These are phyloP conservation scores for Moesziomyces globuligerus DNA, from an alignment of 1,284 basidiomycete species.

Conservation along the genomic window DNA sequence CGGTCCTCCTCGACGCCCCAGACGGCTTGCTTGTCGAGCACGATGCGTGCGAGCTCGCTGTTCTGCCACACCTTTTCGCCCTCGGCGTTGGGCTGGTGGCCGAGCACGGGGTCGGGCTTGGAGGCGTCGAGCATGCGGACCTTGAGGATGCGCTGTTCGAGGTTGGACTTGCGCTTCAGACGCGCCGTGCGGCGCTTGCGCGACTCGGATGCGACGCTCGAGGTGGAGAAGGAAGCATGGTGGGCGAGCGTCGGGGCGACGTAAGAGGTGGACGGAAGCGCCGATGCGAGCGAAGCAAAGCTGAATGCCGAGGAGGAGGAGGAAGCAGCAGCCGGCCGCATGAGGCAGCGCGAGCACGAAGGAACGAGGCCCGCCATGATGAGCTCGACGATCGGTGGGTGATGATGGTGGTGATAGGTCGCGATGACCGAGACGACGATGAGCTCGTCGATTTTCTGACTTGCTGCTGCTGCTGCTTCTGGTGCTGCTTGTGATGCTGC, in stretches of 20 bases:
- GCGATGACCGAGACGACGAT: constrained; percentile 7
- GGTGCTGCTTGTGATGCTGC: constrained; percentile 5
- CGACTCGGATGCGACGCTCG: constrained; percentile 40
- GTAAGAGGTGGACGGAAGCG: constrained; percentile 35
- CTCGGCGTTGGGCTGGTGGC: constrained; percentile 71
- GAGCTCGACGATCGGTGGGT: neutral
- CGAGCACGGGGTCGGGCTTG: constrained; percentile 77
- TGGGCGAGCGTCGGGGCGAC: constrained; percentile 9
- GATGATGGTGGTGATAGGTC: constrained; percentile 1
- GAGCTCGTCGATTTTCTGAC: constrained; percentile 1
- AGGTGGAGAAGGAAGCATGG: constrained; percentile 39
- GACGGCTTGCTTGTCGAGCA: constrained; percentile 59
- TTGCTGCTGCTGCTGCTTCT: too few species aligned
- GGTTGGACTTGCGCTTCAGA: constrained; percentile 64
- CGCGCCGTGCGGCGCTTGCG: constrained; percentile 52
- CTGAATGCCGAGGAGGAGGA: constrained; percentile 14
- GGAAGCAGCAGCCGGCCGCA: neutral
- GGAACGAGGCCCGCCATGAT: constrained; percentile 28
- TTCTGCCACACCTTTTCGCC: constrained; percentile 57
- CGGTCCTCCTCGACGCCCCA: constrained; percentile 64
- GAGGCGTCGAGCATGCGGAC: constrained; percentile 67
- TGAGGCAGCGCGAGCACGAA: constrained; percentile 32
- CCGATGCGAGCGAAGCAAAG: constrained; percentile 25
- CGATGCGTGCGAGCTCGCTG: constrained; percentile 55
- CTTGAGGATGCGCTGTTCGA: constrained; percentile 63